Base-by-base conservation (phyloP, 768 basidiomycete genomes). In the Mycena albidolilacea region DNA sequence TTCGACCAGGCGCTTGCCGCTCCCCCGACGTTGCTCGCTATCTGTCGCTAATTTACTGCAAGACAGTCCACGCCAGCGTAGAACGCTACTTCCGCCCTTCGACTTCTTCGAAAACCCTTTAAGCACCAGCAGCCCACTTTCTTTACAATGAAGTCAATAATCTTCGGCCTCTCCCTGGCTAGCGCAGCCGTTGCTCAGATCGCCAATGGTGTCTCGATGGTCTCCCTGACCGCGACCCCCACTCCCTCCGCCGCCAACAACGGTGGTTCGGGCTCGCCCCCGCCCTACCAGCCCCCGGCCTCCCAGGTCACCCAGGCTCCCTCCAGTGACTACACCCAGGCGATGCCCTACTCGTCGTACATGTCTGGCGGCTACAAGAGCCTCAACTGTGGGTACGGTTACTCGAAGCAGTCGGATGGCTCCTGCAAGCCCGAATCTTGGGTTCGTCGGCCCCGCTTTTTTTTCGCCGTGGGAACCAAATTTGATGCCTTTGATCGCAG, bases 31-130 rank as follows among this genome's bases (percentile, higher is more conserved):
- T 30, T 84, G 82, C 79, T 82, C 77, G 83, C 84, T 81, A 81
- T 80, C 79, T 78, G 80, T 83, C 84, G 80, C 81, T 80, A 79
- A 64, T 78, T 79, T 80, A 81, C 91, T 92, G 90, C 90, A 85
- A 92, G 92, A 87, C 91, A 91, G 90, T 89, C 81, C 80, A 84
- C 82, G 82, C 82, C 82, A 90, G 92, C 91, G 91, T 93, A 89
- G 91, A 93, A 84, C 91, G 92, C 92, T 90, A 79, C 71, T 82
- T 81, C 79, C 78, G 69, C 30, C 30, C 81, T 80, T 81, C 81
- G 83, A 80, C 80, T 83, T 82, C 79, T 79, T 80, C 76, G 79
- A 77, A 77, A 78, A 83, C 79, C 78, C 72, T 80, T 81, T 79
- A 77, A 83, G 80, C 84, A 81, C 82, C 82, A 79, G 81, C 82